These are phyloP conservation scores for Tulasnella sp. DNA, from an alignment of 768 basidiomycete species.

Conservation along the genomic window DNA sequence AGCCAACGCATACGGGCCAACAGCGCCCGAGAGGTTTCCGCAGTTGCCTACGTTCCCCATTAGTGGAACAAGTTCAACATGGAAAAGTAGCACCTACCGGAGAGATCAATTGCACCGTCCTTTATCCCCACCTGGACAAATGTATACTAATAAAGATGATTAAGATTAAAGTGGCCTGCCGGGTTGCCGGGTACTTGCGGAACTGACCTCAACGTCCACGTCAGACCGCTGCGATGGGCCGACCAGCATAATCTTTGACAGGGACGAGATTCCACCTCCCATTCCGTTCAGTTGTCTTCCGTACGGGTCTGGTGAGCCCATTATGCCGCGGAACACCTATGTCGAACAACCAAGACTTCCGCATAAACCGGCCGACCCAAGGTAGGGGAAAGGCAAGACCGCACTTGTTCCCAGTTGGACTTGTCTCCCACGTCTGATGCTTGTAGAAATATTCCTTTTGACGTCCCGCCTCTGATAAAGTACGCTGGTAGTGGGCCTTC, in stretches of 20 bases:
- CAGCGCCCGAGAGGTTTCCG: constrained; percentile 40
- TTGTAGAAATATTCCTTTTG: constrained; percentile 73
- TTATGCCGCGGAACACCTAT: constrained; percentile 24
- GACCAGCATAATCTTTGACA: constrained; percentile 75
- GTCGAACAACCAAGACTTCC: not conserved
- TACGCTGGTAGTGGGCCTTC: constrained; percentile 47
- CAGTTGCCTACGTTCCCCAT: constrained; percentile 13
- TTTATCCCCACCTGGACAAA: constrained; percentile 63
- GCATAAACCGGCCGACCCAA: not conserved
- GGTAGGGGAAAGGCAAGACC: not conserved
- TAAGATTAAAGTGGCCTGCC: not conserved
- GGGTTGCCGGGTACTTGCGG: not conserved
- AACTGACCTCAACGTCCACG: constrained; percentile 27
- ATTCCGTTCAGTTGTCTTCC: constrained; percentile 77
- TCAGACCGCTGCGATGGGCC: not conserved
- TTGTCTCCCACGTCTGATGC: constrained; percentile 52
- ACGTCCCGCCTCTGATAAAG: constrained; percentile 75
- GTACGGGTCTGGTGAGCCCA: constrained; percentile 81
- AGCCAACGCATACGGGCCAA: constrained; percentile 74
- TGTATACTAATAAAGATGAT: constrained; percentile 51
- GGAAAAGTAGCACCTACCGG: constrained; percentile 59
- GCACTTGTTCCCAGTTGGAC: constrained; percentile 51
- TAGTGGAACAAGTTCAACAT: not conserved
- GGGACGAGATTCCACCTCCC: constrained; percentile 76
- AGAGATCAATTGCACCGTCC: constrained; percentile 63